phyloP scores from a whole-genome alignment of 768 basidiomycete genomes.

The Mycena vitilis region DNA sequence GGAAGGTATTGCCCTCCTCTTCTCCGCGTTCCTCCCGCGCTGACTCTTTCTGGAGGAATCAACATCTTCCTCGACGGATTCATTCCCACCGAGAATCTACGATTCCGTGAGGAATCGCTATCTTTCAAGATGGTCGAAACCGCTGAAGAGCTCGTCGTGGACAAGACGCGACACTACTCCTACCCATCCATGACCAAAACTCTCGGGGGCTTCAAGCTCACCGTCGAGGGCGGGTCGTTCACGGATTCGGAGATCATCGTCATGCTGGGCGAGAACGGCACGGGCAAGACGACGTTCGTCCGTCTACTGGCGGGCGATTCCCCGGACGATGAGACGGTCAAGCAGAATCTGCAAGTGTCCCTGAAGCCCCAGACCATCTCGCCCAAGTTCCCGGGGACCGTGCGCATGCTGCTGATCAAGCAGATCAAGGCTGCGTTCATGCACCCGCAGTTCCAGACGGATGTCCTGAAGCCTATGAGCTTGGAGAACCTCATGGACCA shows the following conservation, averaged over 20 bases:
- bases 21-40: conserved; percentile 6
- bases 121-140: conserved; percentile 98
- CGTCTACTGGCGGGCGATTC: conserved; percentile 93
- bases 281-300: conserved; percentile 98
- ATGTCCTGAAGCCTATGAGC: conserved; percentile 98
- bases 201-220: conserved; percentile 93
- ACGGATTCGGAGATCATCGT: conserved; percentile 99
- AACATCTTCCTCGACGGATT: conserved; percentile 99
- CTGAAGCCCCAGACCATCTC: conserved; percentile 99
- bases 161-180: conserved; percentile 89
- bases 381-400: conserved; percentile 97
- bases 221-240: conserved; percentile 89
- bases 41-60: conserved; percentile 73
- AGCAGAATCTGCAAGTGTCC: conserved; percentile 86
- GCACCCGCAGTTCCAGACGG: conserved; percentile 99
- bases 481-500: conserved; percentile 96
- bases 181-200: conserved; percentile 99
- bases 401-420: conserved; percentile 93
- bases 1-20: conserved; percentile 72
- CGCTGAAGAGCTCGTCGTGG: conserved; percentile 88
- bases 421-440: conserved; percentile 96
- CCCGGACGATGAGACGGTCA: conserved; percentile 87
- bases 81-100: conserved; percentile 98
- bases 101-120: conserved; percentile 95
- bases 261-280: conserved; percentile 99